Evolutionary conservation across 441 rosid genomes (phyloP), one percentile per base, ranked within the genome.

Genomic region (Brassica balearica): DNA sequence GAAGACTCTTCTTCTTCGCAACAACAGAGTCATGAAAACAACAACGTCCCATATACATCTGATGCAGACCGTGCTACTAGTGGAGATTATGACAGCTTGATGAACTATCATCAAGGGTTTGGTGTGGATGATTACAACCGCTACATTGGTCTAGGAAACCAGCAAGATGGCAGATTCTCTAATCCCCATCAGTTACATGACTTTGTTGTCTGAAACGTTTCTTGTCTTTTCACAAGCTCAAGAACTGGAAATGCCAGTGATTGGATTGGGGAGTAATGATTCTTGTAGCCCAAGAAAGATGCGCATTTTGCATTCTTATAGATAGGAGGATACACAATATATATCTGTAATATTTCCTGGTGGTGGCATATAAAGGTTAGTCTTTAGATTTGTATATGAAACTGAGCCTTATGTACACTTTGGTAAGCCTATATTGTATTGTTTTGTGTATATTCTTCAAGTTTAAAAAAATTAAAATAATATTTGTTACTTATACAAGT

Each of bases 171-270:
- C 0, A 80, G 91, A 82, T 85, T 86, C 69, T 81, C 86, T 67
- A 86, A 83, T 79, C 84, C 93, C 27, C 90, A 86, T 81, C 83
- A 85, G 29, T 75, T 90, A 69, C 92, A 86, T 77, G 97, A 92
- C 87, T 89, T 92, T 82, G 92, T 88, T 68, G 90, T 87, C 41
- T 89, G 74, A 86, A 75, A 14, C 73, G 34, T 51, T 23, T 72
- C n/a, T 32, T 0, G 3, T 3, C 48, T 69, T 22, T 62, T 2
- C 3, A 22, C 14, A 59, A 59, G 64, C 64, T 22, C 66, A 62
- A 34, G 51, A 78, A 46, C 68, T 64, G 61, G 67, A 46, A 63
- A 70, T 53, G 70, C 69, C 65, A 65, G 67, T 69, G 53, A 48
- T 12, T 38, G 36, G 65, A 23, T 36, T 64, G 71, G 64, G 69